Evolutionary conservation across 192 early-diverging fungal species (phyloP).

Genomic region (Backusella liffmaniae): DNA sequence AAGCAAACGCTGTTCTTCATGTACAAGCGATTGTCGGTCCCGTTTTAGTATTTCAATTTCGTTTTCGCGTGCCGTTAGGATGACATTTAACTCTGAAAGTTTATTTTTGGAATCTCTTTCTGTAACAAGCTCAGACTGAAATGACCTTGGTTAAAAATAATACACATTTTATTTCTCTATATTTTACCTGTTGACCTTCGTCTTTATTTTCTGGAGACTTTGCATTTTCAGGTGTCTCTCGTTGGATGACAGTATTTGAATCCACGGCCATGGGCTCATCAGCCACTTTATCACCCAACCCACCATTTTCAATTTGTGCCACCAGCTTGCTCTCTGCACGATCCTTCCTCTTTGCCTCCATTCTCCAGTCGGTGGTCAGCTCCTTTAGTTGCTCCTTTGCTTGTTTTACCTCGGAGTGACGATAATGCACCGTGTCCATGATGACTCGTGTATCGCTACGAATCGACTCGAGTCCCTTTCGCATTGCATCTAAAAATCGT

Average conservation of each 20-base stretch:
- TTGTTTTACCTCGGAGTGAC: not conserved
- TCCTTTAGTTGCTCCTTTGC: constrained; percentile 41
- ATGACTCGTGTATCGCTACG: not conserved
- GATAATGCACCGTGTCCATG: not conserved
- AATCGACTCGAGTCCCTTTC: not conserved
- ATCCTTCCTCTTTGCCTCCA: constrained; percentile 47
- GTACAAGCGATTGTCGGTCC: constrained; percentile 44
- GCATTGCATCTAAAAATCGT: not conserved
- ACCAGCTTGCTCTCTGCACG: constrained; percentile 46
- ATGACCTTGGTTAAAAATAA: not conserved
- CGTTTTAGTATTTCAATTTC: constrained; percentile 50
- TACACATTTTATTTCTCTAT: not conserved
- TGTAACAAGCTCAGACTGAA: constrained; percentile 15
- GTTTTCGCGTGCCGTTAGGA: constrained; percentile 45
- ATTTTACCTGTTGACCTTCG: not conserved
- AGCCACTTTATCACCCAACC: constrained; percentile 18
- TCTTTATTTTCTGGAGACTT: not conserved
- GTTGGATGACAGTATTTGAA: not conserved
- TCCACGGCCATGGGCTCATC: not conserved
- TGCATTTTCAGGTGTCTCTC: not conserved
- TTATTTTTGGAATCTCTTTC: constrained; percentile 41
- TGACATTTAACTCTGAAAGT: constrained; percentile 40
- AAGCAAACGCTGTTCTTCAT: constrained; percentile 47
- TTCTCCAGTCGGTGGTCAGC: constrained; percentile 34
- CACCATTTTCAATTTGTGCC: constrained; percentile 16